A percentile compares a stretch with the other conserved stretches of the same genome.
phyloP scores from a whole-genome alignment of 208 protist genomes.

The Leishmania tarentolae region DNA sequence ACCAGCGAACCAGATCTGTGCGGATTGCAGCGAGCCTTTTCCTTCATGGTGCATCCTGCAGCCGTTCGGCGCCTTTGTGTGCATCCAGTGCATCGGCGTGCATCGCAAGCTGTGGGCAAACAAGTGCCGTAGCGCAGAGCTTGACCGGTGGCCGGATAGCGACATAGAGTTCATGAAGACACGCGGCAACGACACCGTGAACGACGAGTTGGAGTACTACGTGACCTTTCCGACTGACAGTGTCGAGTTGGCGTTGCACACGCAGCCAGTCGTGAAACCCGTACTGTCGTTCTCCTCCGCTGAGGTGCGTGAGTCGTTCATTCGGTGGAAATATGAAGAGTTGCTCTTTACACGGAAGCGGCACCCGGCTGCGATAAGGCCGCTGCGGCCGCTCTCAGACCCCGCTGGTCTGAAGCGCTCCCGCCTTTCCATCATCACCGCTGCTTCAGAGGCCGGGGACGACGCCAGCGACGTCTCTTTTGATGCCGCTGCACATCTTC shows the following conservation, averaged over 20 bases:
- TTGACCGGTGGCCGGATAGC: conserved; percentile 59
- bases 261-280: conserved; percentile 39
- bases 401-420: conserved; percentile 21
- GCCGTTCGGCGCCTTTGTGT: conserved; percentile 75
- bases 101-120: conserved; percentile 78
- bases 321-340: conserved; percentile 65
- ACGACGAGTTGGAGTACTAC: conserved; percentile 70
- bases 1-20: conserved; percentile 51
- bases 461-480: conserved; percentile 3
- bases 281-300: conserved; percentile 27
- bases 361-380: conserved; percentile 22
- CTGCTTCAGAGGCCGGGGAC: not conserved
- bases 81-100: conserved; percentile 77
- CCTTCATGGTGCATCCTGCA: conserved; percentile 72
- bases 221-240: conserved; percentile 34
- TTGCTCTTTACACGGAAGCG: conserved; percentile 44
- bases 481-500: not conserved
- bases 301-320: conserved; percentile 59
- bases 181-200: conserved; percentile 59
- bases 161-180: conserved; percentile 64
- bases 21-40: conserved; percentile 57
- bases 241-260: conserved; percentile 32
- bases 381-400: conserved; percentile 25
- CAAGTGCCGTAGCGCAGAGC: conserved; percentile 64
- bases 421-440: not conserved